phyloP scores from a whole-genome alignment of 2,329 filamentous ascomycete species.

The Epichloe elymi region DNA sequence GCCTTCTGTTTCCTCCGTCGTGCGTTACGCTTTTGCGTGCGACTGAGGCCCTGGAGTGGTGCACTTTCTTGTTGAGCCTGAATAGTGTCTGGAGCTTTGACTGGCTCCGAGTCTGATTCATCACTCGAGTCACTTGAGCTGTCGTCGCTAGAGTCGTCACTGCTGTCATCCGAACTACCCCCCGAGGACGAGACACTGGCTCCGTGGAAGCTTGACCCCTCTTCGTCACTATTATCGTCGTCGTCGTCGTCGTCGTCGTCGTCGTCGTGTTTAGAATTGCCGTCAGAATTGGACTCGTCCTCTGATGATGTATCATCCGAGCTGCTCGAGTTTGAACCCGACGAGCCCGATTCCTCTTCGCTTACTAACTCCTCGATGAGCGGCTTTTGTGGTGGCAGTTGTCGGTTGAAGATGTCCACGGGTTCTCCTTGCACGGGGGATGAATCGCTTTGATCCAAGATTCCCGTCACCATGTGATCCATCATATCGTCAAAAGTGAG shows the following conservation, averaged over 20 bases:
- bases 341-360: neutral
- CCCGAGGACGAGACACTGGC: neutral
- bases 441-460: constrained; percentile 1
- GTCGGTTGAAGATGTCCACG: neutral
- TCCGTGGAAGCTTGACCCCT: neutral
- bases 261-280: neutral
- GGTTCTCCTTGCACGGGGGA: neutral
- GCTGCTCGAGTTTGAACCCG: neutral
- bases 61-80: neutral
- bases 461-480: constrained; percentile 14
- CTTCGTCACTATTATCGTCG: neutral
- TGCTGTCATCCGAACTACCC: neutral
- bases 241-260: neutral
- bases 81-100: neutral
- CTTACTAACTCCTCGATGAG: constrained; percentile 15
- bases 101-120: constrained; percentile 8
- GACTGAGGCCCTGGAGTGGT: constrained; percentile 23
- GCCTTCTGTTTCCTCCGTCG: constrained; percentile 29
- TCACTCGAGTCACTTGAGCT: constrained; percentile 11
- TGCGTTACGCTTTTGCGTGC: constrained; percentile 39
- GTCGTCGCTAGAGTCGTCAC: constrained; percentile 10
- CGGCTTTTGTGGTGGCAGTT: constrained; percentile 9
- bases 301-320: constrained; percentile 7
- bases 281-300: neutral
- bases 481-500: constrained; percentile 21